Base-by-base conservation (phyloP, 139 green algal species). In the Closterium sp. region DNA sequence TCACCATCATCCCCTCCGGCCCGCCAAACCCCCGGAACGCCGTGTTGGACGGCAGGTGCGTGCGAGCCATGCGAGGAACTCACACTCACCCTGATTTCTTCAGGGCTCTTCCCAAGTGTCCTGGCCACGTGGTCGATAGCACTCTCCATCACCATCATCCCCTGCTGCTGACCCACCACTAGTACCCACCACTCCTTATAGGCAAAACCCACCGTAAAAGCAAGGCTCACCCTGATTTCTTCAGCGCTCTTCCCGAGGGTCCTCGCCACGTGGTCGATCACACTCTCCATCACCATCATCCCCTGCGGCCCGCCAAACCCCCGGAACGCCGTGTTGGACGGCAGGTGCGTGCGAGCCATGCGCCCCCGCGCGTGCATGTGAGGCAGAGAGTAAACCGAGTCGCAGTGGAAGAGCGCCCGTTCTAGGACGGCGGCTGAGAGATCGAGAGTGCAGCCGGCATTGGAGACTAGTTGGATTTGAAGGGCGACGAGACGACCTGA, bases 281-380 rank as follows among this genome's bases (percentile, higher is more conserved):
- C 97, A 93, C 96, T 96, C 95, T 99, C 97, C 4, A 93, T 94
- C 32, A 98, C 95, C 91, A 98, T 96, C 92, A 98, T 96, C 95
- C 97, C 94, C 38, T 50, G 38, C 38, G 38, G 38, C 7, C 38
- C 38, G 1, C 38, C 38, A 9, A 50, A 99, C 70, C 98, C 98
- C 21, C 98, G 94, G 96, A 99, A 99, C 7, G 98, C 98, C 6
- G 98, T 99, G 96, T 99, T 98, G 93, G 95, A 97, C 70, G 97
- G 89, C 86, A 97, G 92, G 95, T 50, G 38, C 38, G 38, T 50
- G 38, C 38, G 38, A 13, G 38, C 38, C 38, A 50, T 50, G 38
- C 38, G 38, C 34, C 97, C 97, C 24, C 90, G 85, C 2, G 97
- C 94, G 5, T 96, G 95, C 91, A 99, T 79, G 90, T 97, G 94